phyloP scores from a whole-genome alignment of 495 filamentous ascomycete species.

The Trichocladium antarcticum region DNA sequence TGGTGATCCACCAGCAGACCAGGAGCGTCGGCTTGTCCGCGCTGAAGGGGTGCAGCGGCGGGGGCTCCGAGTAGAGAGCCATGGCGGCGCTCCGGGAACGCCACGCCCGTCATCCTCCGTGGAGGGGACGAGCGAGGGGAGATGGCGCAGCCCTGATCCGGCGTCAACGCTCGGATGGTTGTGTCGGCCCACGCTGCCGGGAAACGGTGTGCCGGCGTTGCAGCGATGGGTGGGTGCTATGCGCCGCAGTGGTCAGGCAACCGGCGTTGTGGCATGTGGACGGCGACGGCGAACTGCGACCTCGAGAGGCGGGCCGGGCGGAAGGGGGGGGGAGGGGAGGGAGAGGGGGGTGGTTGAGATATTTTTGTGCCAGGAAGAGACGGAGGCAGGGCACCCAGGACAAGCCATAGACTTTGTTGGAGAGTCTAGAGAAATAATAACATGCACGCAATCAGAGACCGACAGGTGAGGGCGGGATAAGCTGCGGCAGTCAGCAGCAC shows the following conservation, averaged over 20 bases:
- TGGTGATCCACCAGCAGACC: constrained; percentile 90
- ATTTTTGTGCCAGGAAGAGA: no score
- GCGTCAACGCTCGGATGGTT: neutral
- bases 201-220: neutral
- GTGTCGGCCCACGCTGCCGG: neutral
- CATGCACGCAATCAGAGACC: no score
- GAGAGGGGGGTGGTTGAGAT: no score
- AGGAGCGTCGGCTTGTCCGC: constrained; percentile 68
- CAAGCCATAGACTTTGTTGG: no score
- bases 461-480: neutral
- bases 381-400: no score
- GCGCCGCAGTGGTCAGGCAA: neutral
- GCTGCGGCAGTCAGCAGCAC: no score
- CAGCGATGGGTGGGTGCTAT: constrained; percentile 5
- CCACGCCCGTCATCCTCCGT: constrained; percentile 51
- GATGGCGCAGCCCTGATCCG: neutral
- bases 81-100: constrained; percentile 25
- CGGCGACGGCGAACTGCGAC: neutral
- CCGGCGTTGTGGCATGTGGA: neutral
- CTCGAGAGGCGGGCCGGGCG: no score
- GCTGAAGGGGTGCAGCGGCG: constrained; percentile 42
- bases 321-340: no score
- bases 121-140: constrained; percentile 46
- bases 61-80: constrained; percentile 48
- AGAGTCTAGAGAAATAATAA: no score